phyloP scores from a whole-genome alignment of 139 green algal species.

The Chlorella sorokiniana region DNA sequence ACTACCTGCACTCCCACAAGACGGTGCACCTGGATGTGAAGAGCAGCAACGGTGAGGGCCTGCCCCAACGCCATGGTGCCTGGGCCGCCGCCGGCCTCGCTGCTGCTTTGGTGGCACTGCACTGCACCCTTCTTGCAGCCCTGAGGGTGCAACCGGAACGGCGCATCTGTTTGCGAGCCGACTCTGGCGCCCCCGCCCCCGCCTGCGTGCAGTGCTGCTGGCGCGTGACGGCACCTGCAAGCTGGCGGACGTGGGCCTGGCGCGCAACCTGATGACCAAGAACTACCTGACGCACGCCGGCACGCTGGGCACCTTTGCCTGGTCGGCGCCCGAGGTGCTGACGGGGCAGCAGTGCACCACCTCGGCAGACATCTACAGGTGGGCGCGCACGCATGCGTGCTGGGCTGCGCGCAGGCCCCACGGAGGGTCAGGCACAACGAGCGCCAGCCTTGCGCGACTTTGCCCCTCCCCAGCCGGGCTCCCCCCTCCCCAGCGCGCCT shows the following conservation, averaged over 20 bases:
- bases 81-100: no score
- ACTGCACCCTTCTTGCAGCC: neutral
- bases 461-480: no score
- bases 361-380: conserved; percentile 49
- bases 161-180: neutral
- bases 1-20: conserved; percentile 38
- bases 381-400: neutral
- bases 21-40: conserved; percentile 55
- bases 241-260: conserved; percentile 48
- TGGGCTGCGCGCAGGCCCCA: no score
- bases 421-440: no score
- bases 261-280: conserved; percentile 42
- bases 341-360: conserved; percentile 22
- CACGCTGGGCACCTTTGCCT: conserved; percentile 41
- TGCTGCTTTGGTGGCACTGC: neutral
- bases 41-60: conserved; percentile 1
- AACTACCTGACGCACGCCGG: conserved; percentile 22
- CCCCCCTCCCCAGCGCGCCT: no score
- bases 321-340: conserved; percentile 50
- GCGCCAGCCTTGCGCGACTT: no score
- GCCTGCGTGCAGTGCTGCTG: conserved; percentile 35
- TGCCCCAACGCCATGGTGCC: no score
- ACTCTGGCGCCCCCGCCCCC: neutral
- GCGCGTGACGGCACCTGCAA: conserved; percentile 35
- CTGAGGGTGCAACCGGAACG: no score